Percentiles rank a stretch among this genome's conserved stretches.
Conservation (phyloP, 345 rosid species). For the Moricandia moricandioides region DNA sequence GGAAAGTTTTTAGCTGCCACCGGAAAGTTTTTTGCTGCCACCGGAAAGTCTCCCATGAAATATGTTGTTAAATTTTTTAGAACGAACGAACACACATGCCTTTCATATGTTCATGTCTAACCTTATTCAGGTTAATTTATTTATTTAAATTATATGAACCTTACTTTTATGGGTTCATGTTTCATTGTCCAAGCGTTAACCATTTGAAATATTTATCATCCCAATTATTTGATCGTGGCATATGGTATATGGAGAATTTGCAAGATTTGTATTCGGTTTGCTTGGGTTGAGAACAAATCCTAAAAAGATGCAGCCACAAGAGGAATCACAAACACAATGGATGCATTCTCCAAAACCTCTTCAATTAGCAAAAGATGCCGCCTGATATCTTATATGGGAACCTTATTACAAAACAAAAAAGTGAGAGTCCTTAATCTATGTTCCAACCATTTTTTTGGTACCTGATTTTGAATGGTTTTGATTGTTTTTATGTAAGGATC, state of each 20-base stretch:
- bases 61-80: background rate
- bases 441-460: background rate
- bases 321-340: background rate
- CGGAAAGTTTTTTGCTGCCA: background rate
- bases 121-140: background rate
- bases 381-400: slow-evolving; percentile 63
- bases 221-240: background rate
- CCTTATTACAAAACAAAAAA: background rate
- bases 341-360: slow-evolving; percentile 30
- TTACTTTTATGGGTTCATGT: background rate
- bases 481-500: slow-evolving; percentile 57
- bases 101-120: background rate
- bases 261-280: background rate
- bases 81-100: background rate
- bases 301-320: background rate
- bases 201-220: too few species aligned
- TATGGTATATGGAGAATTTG: background rate
- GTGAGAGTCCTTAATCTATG: background rate
- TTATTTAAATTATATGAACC: too few species aligned
- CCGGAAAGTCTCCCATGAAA: background rate
- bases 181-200: background rate
- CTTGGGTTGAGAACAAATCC: background rate
- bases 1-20: too few species aligned
- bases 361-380: slow-evolving; percentile 93
- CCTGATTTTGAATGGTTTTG: background rate